Evolutionary conservation across 176 grass and related monocot genomes (phyloP), one percentile per base, ranked within the genome.

Genomic region (Thinopyrum elongatum): DNA sequence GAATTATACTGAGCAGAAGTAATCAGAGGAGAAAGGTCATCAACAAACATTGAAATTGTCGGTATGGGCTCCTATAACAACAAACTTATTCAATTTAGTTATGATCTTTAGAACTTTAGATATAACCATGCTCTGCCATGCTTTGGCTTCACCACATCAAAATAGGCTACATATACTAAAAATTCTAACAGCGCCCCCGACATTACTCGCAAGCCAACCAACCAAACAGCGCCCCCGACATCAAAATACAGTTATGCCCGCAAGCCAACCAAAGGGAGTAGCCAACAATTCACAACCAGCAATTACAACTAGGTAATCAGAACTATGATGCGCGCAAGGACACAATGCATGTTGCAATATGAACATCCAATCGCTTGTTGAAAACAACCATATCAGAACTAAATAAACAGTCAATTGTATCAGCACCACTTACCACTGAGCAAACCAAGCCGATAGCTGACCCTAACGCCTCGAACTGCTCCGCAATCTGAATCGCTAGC

Each of bases 401-500:
- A 4, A 67, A 2, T 26, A 10, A 15, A 69, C 10, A 69, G 26
- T 19, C 4, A n/a, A 29, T 15, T 35, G 26, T 11, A 67, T 14
- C 16, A n/a, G 7, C 1, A 33, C 12, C 41, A 88, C 96, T 98
- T 57, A 98, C 96, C 81, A 98, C 92, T 21, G 90, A 84, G 38
- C 93, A 94, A 8, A 77, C 88, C 67, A 94, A 83, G 22, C 92
- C 88, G 69, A 95, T 90, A 5, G 86, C 93, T 5, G 90, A 94
- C 14, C 96, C 93, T 3, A 98, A 80, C 62, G 97, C 93, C 79
- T 98, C 88, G 63, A 98, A 94, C 79, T 98, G 97, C 82, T 98
- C 90, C 2, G 87, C 86, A 23, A 98, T 98, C 75, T 98, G 96
- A 89, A 98, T 98, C 7, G 96, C 93, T 28, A 98, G 86, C 87